These are phyloP conservation scores for Omphalea diandra DNA, from an alignment of 441 rosid genomes.

Conservation along the genomic window DNA sequence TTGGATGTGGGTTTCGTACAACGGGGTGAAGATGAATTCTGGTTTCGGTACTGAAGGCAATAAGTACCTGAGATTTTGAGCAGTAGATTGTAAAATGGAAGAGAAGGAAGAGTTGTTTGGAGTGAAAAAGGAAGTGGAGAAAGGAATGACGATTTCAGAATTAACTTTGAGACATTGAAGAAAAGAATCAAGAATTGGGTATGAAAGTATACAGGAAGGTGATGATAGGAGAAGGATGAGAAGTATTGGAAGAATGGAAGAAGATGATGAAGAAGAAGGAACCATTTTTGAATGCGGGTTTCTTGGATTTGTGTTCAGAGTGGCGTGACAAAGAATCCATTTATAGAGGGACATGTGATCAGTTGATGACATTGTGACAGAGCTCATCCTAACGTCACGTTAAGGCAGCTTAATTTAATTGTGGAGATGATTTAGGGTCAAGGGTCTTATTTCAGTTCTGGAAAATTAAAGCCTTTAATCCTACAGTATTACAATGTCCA, in stretches of 20 bases:
- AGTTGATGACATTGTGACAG: slow-evolving; percentile 34
- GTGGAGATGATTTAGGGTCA: not conserved
- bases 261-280: slow-evolving; percentile 8
- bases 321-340: slow-evolving; percentile 8
- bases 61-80: slow-evolving; percentile 62
- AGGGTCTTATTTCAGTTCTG: not conserved
- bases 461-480: not conserved
- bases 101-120: slow-evolving; percentile 43
- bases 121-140: slow-evolving; percentile 34
- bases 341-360: slow-evolving; percentile 1
- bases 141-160: slow-evolving; percentile 37
- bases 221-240: slow-evolving; percentile 19
- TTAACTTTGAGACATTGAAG: slow-evolving; percentile 42
- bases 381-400: slow-evolving; percentile 45
- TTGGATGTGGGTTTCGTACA: slow-evolving; percentile 52
- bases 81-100: slow-evolving; percentile 48
- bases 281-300: slow-evolving; percentile 23
- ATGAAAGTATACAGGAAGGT: slow-evolving; percentile 12
- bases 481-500: not conserved
- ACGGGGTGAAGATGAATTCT: slow-evolving; percentile 58
- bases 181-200: slow-evolving; percentile 34
- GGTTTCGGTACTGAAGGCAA: slow-evolving; percentile 55
- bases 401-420: not conserved
- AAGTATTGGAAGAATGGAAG: slow-evolving; percentile 19
- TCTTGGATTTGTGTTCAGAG: slow-evolving; percentile 5